Evolutionary conservation across 345 rosid genomes (phyloP).

Genomic region (Eucalyptus marginata): DNA sequence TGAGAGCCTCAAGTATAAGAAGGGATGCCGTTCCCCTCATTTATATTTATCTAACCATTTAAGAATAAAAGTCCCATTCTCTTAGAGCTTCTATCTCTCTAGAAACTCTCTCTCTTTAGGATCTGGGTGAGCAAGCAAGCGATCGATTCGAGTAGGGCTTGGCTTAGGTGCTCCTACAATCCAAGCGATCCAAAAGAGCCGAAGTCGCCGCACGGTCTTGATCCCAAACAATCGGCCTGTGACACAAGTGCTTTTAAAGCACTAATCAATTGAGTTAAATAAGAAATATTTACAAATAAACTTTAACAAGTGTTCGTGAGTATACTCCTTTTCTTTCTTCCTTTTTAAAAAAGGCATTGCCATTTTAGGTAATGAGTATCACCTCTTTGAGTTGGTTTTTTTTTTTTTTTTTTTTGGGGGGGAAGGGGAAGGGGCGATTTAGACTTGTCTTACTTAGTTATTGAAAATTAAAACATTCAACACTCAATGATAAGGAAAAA

Average conservation of each 20-base stretch:
- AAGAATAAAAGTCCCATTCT: too few species aligned
- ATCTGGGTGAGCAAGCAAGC: fast-evolving
- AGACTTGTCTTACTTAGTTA: not conserved
- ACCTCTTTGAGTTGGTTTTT: not conserved
- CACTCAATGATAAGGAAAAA: not conserved
- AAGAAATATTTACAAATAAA: not conserved
- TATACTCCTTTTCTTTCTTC: not conserved
- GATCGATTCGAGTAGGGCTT: too few species aligned
- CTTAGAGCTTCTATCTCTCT: too few species aligned
- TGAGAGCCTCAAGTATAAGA: too few species aligned
- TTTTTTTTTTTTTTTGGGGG: not conserved
- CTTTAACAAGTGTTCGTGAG: not conserved
- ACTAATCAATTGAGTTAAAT: not conserved
- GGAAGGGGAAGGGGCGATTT: not conserved
- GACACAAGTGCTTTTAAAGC: not conserved
- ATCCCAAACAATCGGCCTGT: too few species aligned
- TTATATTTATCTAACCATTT: too few species aligned
- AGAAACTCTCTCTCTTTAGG: too few species aligned
- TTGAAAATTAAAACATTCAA: not conserved
- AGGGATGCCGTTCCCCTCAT: too few species aligned
- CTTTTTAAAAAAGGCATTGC: not conserved
- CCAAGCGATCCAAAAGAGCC: too few species aligned
- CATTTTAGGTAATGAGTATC: not conserved
- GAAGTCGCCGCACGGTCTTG: too few species aligned
- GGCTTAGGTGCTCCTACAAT: too few species aligned